phyloP scores from a whole-genome alignment of 129 eudicot species.

The Apium graveolens region DNA sequence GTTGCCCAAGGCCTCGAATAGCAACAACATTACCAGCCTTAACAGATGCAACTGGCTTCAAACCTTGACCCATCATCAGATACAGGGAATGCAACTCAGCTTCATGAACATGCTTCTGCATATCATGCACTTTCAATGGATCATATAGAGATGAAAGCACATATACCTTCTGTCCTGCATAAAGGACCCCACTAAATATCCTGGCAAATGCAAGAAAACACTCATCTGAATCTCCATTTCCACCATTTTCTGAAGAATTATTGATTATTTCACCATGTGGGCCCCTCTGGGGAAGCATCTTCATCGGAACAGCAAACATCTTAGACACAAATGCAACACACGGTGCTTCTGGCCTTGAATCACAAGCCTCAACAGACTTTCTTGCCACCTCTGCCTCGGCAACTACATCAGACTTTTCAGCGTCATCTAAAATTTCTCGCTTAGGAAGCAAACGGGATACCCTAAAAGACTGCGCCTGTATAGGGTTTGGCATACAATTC shows the following conservation, averaged over 20 bases:
- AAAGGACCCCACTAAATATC: slow-evolving; percentile 78
- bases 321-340: slow-evolving; percentile 90
- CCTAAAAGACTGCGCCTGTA: slow-evolving; percentile 62
- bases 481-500: slow-evolving; percentile 74
- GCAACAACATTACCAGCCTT: slow-evolving; percentile 91
- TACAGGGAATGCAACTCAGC: slow-evolving; percentile 82
- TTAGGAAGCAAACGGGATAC: slow-evolving; percentile 80
- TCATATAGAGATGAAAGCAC: slow-evolving; percentile 87
- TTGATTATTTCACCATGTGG: slow-evolving; percentile 45
- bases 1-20: slow-evolving; percentile 90
- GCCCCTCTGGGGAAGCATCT: slow-evolving; percentile 70
- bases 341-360: slow-evolving; percentile 55
- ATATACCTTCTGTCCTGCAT: slow-evolving; percentile 56
- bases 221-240: slow-evolving; percentile 66
- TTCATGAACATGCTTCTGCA: slow-evolving; percentile 84
- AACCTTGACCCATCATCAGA: slow-evolving; percentile 97
- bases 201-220: slow-evolving; percentile 94
- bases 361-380: slow-evolving; percentile 81
- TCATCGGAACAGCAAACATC: slow-evolving; percentile 86
- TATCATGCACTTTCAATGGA: slow-evolving; percentile 59
- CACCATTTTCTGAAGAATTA: slow-evolving; percentile 37
- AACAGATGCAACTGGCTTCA: slow-evolving; percentile 62
- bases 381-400: slow-evolving; percentile 72
- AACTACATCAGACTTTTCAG: slow-evolving; percentile 41
- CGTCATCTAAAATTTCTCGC: slow-evolving; percentile 44